Evolutionary conservation across 108 stramenopile species (phyloP).

Genomic region (Stephanodiscus triporus): DNA sequence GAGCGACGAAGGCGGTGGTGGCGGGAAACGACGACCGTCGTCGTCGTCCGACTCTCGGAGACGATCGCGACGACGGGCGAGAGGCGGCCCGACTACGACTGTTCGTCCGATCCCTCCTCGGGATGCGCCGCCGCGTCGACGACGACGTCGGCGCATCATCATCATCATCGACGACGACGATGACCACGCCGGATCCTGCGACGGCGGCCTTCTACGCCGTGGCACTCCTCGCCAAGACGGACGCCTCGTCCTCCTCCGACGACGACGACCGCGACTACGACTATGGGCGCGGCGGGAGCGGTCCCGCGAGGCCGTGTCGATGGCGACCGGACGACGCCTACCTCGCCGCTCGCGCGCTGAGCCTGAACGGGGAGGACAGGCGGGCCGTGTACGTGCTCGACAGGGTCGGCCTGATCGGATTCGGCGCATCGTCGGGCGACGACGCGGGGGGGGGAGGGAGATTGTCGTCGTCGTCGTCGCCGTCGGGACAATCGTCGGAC

Average conservation of each 20-base stretch:
- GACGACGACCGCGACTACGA: neutral
- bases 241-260: neutral
- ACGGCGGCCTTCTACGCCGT: slow-evolving; percentile 73
- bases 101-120: slow-evolving; percentile 45
- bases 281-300: neutral
- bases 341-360: slow-evolving; percentile 60
- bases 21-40: neutral
- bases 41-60: neutral
- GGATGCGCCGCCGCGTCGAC: slow-evolving; percentile 13
- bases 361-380: slow-evolving; percentile 53
- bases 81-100: slow-evolving; percentile 33
- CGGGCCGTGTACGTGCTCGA: slow-evolving; percentile 64
- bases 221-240: slow-evolving; percentile 62
- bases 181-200: slow-evolving; percentile 48
- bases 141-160: neutral
- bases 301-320: neutral
- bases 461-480: neutral
- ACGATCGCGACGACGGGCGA: slow-evolving; percentile 7
- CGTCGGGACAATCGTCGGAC: neutral
- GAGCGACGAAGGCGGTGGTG: neutral
- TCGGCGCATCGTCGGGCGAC: slow-evolving; percentile 25
- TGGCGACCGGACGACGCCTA: slow-evolving; percentile 60
- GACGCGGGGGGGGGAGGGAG: slow-evolving; percentile 55
- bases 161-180: neutral
- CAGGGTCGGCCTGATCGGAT: slow-evolving; percentile 44